These are phyloP conservation scores for Leccinum sublutescens DNA, from an alignment of 768 basidiomycete genomes.

Conservation along the genomic window DNA sequence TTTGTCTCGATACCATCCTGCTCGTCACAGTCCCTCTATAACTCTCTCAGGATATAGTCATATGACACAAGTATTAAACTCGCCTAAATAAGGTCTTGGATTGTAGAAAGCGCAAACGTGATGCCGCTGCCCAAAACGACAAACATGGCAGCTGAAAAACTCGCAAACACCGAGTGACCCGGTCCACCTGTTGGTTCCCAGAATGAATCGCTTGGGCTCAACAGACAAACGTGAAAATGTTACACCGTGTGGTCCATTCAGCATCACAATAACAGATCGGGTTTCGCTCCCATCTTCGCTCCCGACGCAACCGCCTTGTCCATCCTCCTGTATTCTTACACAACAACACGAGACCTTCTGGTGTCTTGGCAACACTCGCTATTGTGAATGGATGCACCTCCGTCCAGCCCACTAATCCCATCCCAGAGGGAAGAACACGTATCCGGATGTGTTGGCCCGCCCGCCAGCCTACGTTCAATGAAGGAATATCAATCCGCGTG, in stretches of 20 bases:
- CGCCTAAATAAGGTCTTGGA: constrained; percentile 51
- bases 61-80: not conserved
- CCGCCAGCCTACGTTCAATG: constrained; percentile 51
- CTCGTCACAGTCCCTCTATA: constrained; percentile 25
- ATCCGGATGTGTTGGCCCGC: constrained; percentile 61
- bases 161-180: constrained; percentile 45
- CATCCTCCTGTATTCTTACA: constrained; percentile 51
- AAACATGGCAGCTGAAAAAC: constrained; percentile 53
- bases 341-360: constrained; percentile 48
- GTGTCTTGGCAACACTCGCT: constrained; percentile 40
- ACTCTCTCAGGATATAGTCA: constrained; percentile 2
- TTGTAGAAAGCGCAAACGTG: constrained; percentile 50
- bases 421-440: constrained; percentile 40
- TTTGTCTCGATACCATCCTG: constrained; percentile 3
- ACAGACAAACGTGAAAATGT: not conserved
- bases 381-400: constrained; percentile 57
- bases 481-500: constrained; percentile 47
- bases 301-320: constrained; percentile 37
- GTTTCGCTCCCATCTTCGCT: constrained; percentile 26
- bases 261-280: constrained; percentile 37
- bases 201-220: constrained; percentile 1
- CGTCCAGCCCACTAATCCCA: constrained; percentile 39
- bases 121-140: constrained; percentile 63
- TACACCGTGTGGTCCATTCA: constrained; percentile 57
- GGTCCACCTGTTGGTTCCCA: constrained; percentile 35